These are phyloP conservation scores for Cymodocea nodosa DNA, from an alignment of 116 monocot species.

Conservation along the genomic window DNA sequence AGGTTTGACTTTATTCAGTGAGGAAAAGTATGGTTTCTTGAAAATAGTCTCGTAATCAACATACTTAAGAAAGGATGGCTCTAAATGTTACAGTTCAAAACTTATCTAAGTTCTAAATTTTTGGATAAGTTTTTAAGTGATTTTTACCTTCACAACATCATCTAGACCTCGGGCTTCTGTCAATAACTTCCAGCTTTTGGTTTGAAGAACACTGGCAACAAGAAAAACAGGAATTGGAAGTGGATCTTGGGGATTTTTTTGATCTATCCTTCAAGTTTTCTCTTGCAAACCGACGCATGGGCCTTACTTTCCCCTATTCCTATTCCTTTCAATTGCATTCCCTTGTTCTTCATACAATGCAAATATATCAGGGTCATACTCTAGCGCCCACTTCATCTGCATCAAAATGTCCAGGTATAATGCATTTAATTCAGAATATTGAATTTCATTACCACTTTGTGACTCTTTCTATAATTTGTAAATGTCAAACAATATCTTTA, in stretches of 20 bases:
- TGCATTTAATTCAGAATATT: not conserved
- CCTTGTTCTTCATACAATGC: constrained; percentile 53
- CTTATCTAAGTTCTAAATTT: not conserved
- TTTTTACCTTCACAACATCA: constrained; percentile 86
- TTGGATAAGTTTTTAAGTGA: not conserved
- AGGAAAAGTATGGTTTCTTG: not conserved
- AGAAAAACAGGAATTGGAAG: constrained; percentile 93
- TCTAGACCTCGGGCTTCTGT: constrained; percentile 91
- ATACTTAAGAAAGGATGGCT: not conserved
- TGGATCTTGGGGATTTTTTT: constrained; percentile 39
- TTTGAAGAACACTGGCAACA: constrained; percentile 92
- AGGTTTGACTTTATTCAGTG: not conserved
- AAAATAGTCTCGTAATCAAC: not conserved
- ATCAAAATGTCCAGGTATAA: not conserved
- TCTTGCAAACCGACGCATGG: constrained; percentile 73
- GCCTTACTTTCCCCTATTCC: constrained; percentile 58
- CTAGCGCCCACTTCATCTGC: constrained; percentile 99
- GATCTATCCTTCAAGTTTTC: constrained; percentile 63
- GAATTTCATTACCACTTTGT: no score
- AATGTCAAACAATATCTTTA: no score
- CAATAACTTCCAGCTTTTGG: constrained; percentile 72
- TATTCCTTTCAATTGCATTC: constrained; percentile 25
- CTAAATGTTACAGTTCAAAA: no score
- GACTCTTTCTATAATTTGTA: no score
- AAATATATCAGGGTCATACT: constrained; percentile 82